phyloP scores from a whole-genome alignment of 2,329 filamentous ascomycete genomes.

The Aotearoamyces nothofagi region DNA sequence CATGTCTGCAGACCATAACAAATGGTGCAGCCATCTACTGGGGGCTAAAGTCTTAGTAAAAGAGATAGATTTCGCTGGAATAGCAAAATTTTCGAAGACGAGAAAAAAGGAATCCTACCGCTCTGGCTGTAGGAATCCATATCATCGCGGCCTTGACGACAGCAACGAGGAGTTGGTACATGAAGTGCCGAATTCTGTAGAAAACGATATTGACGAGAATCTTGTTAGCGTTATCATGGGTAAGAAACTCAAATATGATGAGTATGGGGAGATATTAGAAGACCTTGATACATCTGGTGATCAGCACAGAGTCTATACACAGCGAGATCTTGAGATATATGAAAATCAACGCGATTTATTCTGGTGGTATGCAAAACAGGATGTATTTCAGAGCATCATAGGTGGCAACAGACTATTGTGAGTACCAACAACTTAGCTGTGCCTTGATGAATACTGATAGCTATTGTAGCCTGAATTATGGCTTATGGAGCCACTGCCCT shows the following conservation, averaged over 20 bases:
- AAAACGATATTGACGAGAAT: slow-evolving; percentile 32
- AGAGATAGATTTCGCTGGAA: slow-evolving; percentile 64
- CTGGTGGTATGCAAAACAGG: slow-evolving; percentile 96
- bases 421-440: slow-evolving; percentile 23
- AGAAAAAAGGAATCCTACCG: slow-evolving; percentile 27
- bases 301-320: slow-evolving; percentile 10
- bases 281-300: slow-evolving; percentile 6
- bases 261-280: slow-evolving; percentile 31
- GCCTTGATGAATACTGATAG: slow-evolving; percentile 1
- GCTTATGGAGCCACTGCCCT: slow-evolving; percentile 67
- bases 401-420: slow-evolving; percentile 78
- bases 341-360: slow-evolving; percentile 74
- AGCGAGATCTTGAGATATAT: slow-evolving; percentile 59
- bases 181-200: slow-evolving; percentile 48
- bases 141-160: slow-evolving; percentile 19
- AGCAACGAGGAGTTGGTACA: slow-evolving; percentile 18
- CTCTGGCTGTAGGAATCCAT: slow-evolving; percentile 14
- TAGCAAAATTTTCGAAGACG: slow-evolving; percentile 56
- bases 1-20: slow-evolving; percentile 84
- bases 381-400: slow-evolving; percentile 78
- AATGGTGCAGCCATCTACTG: slow-evolving; percentile 87
- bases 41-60: slow-evolving; percentile 70
- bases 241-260: slow-evolving; percentile 38
- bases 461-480: slow-evolving; percentile 43
- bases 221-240: slow-evolving; percentile 44